Percentiles rank a stretch among this genome's conserved stretches.
Conservation (phyloP, 352 stramenopile species). For the Phytophthora hibernalis region DNA sequence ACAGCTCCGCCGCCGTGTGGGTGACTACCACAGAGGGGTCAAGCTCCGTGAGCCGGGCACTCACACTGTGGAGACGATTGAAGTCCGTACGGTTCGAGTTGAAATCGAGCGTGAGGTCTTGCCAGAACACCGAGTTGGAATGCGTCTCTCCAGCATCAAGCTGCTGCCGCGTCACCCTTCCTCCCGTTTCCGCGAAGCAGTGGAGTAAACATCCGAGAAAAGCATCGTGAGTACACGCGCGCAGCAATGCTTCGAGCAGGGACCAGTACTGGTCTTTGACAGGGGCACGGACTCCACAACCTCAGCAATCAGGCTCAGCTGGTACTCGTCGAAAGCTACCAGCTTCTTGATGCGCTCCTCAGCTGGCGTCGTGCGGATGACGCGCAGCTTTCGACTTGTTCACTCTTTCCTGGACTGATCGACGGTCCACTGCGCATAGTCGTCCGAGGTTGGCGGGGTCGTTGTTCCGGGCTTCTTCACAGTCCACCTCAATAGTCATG, state of each 20-base stretch:
- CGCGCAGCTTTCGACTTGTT: too few species aligned
- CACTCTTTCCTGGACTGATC: background rate
- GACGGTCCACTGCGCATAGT: background rate
- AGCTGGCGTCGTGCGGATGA: background rate
- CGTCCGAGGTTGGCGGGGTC: background rate
- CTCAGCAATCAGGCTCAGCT: too few species aligned
- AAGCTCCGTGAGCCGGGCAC: background rate
- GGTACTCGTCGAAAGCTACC: background rate
- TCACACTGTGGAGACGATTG: slow-evolving; percentile 3
- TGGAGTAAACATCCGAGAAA: slow-evolving; percentile 1
- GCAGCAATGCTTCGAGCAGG: background rate
- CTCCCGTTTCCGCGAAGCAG: slow-evolving; percentile 3
- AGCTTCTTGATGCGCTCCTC: background rate
- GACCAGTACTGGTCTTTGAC: too few species aligned
- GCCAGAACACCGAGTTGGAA: slow-evolving; percentile 14
- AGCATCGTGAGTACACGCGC: slow-evolving; percentile 1
- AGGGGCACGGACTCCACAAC: too few species aligned
- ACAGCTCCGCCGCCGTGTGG: background rate
- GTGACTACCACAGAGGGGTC: background rate
- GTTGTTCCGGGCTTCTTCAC: background rate
- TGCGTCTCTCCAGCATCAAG: slow-evolving; percentile 14
- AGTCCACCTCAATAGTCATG: background rate
- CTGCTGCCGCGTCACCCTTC: slow-evolving; percentile 1
- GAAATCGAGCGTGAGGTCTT: background rate
- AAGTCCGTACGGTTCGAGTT: slow-evolving; percentile 4